Base-by-base conservation (phyloP, 179 eudicot genomes). In the Beta corolliflora region DNA sequence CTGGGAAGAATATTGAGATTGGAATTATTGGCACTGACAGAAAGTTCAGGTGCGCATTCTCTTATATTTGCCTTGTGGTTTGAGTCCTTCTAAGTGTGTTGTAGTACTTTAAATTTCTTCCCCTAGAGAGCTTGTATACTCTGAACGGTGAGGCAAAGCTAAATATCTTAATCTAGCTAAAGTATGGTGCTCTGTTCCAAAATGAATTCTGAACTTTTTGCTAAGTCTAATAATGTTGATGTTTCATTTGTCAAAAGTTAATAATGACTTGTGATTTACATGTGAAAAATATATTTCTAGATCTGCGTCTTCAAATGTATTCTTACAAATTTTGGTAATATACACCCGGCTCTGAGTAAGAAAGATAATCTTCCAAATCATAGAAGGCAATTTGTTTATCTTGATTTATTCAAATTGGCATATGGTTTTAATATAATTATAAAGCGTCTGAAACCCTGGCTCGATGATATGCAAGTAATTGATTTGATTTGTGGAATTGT, bases 1-100 rank as follows among this genome's bases (percentile, higher is more conserved):
- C 98, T 6, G 89, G 88, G 55, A 95, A 94, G 84, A 95, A 95
- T 77, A 95, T 95, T 46, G 98, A 95, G 88, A 95, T 95, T 83
- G 97, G 99, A 68, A 90, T 95, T 21, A 95, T 95, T 70, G 94
- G 98, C 55, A 55, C 77, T 63, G 99, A 95, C 90, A 89, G 68
- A 81, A 90, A 83, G 81, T 95, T 95, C 92, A 95, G 95, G 99
- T 83, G 75, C 79, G 91, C 67, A 48, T 65, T 52, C 9, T 77
- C 7, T 81, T 36, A 2, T 59, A 29, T 14, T 19, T 31, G 11
- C 15, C 50, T 13, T 9, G 45, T 23, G 61, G 7, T 16, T 58
- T 10, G 21, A 31, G 59, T 21, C 59, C 21, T 59, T 41, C 14
- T n/a, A 5, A 16, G 15, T 59, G 15, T 23, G 58, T 14, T 73